These are phyloP conservation scores for Myxozyma kluyveri DNA, from an alignment of 805 yeast species.

Conservation along the genomic window DNA sequence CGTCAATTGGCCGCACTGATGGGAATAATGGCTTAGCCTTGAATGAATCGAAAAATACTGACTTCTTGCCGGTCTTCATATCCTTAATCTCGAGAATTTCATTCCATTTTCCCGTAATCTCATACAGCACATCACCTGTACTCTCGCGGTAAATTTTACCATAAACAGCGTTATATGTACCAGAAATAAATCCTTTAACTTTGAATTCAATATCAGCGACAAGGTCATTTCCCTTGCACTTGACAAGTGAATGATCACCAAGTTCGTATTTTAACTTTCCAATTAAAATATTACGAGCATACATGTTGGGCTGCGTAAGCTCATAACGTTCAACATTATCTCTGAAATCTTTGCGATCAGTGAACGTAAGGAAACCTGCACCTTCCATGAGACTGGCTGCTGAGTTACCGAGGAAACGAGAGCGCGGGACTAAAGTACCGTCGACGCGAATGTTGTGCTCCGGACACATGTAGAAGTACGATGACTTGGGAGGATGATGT, in stretches of 20 bases:
- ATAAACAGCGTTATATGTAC: constrained; percentile 84
- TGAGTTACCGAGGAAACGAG: constrained; percentile 88
- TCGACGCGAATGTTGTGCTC: constrained; percentile 78
- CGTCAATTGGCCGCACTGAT: constrained; percentile 67
- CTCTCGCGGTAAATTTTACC: constrained; percentile 60
- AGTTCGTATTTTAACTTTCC: constrained; percentile 87
- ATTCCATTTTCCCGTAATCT: constrained; percentile 90
- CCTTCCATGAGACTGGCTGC: constrained; percentile 99
- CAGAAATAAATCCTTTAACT: constrained; percentile 90
- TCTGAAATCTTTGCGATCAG: constrained; percentile 52
- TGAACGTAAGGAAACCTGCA: constrained; percentile 63
- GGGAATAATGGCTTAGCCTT: constrained; percentile 58
- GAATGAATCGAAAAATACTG: constrained; percentile 60
- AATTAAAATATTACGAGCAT: constrained; percentile 87
- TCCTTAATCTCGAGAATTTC: constrained; percentile 71
- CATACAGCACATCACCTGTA: constrained; percentile 57
- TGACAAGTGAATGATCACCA: constrained; percentile 85
- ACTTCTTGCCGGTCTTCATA: constrained; percentile 47
- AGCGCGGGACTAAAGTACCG: constrained; percentile 82
- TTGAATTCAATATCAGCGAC: constrained; percentile 88
- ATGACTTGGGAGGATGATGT: constrained; percentile 97
- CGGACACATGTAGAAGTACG: constrained; percentile 86
- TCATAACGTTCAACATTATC: constrained; percentile 64
- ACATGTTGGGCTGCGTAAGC: constrained; percentile 92
- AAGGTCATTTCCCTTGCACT: constrained; percentile 56